phyloP scores from a whole-genome alignment of 345 rosid genomes.

The Gossypioides kirkii region DNA sequence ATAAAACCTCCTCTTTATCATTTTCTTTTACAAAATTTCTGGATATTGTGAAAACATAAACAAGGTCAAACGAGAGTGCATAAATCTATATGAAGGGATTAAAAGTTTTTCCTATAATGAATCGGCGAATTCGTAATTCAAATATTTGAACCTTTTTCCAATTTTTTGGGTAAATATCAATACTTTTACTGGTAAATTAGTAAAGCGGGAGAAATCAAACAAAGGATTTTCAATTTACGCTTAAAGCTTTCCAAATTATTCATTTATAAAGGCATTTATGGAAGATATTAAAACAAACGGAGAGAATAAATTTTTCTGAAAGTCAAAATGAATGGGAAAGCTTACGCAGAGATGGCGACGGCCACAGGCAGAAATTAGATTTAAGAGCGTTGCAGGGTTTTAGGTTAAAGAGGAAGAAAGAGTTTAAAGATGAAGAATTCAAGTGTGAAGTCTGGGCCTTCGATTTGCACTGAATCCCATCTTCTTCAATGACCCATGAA shows the following conservation, averaged over 20 bases:
- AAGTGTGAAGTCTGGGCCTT: background rate
- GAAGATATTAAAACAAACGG: background rate
- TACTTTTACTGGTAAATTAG: background rate
- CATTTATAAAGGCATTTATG: background rate
- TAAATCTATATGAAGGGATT: background rate
- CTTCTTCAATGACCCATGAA: too few species aligned
- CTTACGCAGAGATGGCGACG: slow-evolving; percentile 4
- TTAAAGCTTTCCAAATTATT: background rate
- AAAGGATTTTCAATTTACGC: background rate
- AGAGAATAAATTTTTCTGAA: background rate
- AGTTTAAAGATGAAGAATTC: background rate
- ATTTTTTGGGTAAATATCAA: background rate
- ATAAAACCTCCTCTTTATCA: slow-evolving; percentile 85
- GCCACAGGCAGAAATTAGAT: background rate
- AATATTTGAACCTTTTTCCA: background rate
- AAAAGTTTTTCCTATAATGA: background rate
- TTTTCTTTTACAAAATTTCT: slow-evolving; percentile 5
- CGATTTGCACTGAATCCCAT: background rate
- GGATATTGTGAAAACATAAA: background rate
- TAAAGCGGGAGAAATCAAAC: background rate
- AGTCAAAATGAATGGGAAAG: background rate
- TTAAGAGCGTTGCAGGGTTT: background rate
- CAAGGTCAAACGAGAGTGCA: background rate
- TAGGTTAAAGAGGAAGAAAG: background rate
- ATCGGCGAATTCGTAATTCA: background rate